Conservation (phyloP, 805 yeast genomes). For the Ogataea pini region DNA sequence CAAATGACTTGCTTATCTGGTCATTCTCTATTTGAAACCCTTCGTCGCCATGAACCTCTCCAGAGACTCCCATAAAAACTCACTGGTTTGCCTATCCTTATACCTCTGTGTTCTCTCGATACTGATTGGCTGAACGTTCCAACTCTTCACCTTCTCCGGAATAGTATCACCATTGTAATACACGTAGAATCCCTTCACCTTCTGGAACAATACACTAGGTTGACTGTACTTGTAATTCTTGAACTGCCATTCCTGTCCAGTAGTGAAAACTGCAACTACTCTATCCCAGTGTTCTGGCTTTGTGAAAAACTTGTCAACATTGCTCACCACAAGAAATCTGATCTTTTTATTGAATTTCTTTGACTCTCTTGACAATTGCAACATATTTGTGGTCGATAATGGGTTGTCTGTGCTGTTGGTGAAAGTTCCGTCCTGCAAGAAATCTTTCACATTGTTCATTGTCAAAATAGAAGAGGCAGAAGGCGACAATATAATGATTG, state of each 20-base stretch:
- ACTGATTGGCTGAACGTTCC: conserved; percentile 83
- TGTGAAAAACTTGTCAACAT: conserved; percentile 80
- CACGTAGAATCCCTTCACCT: conserved; percentile 79
- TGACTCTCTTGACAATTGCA: conserved; percentile 56
- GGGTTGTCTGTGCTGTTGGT: conserved; percentile 51
- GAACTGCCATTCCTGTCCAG: conserved; percentile 98
- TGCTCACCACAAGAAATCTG: conserved; percentile 80
- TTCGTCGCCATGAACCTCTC: conserved; percentile 70
- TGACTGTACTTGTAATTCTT: conserved; percentile 79
- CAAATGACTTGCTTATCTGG: too few species aligned
- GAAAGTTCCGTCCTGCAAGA: conserved; percentile 71
- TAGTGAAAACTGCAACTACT: conserved; percentile 91
- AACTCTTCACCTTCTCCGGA: conserved; percentile 72
- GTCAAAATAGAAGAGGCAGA: conserved; percentile 73
- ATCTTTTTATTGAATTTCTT: conserved; percentile 55
- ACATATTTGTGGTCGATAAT: conserved; percentile 40
- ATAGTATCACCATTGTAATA: conserved; percentile 76
- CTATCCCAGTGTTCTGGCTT: conserved; percentile 98
- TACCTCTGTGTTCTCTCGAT: conserved; percentile 83
- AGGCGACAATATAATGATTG: conserved; percentile 76
- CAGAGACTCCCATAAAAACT: conserved; percentile 79
- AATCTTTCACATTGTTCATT: conserved; percentile 63
- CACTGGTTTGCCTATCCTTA: conserved; percentile 84
- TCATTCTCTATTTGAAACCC: conserved; percentile 49
- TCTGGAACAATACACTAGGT: conserved; percentile 79